Evolutionary conservation across 495 filamentous ascomycete species (phyloP), one percentile per base, ranked within the genome.

Genomic region (Talaromyces wortmannii): DNA sequence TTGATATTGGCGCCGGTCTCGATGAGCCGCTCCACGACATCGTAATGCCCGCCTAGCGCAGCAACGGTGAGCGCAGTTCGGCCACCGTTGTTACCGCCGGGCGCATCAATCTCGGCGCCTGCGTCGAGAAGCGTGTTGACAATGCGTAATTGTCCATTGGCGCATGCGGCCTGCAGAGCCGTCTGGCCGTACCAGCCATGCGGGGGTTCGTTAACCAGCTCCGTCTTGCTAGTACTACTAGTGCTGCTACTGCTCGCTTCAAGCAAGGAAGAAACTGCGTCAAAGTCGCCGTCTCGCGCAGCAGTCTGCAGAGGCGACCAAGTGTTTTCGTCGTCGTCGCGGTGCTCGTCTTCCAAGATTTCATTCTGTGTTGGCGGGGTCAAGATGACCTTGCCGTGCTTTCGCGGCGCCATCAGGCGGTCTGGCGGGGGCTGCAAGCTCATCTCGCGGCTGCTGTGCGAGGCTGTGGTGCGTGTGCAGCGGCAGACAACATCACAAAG

Each of bases 31-130:
- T 56, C 43, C 12, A 59, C 57, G 4, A 59, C 45, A 12, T 7
- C 45, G 7, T 31, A 76, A 79, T 59, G 67, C 75, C 48, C 58
- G 54, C 6, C 74, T 68, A n/a, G 77, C 78, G 50, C 61, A 62
- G 45, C 75, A 72, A 46, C 62, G 69, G 4, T 63, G 52, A 48
- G 61, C 50, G 16, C 65, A 53, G 7, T 62, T 66, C 53, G 45
- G 16, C 53, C 53, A 23, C 42, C 43, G 32, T 56, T 43, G n/a
- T 59, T 52, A 17, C 57, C 57, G 29, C 42, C 36, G 15, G 33
- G 33, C 17, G 51, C 45, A 55, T 59, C 32, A 31, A 59, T 53
- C 15, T 55, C 53, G 1, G 57, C 57, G 23, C 57, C 53, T 13
- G 52, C 45, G 16, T 55, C 45, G 4, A 59, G 45, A n/a, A 59